phyloP scores from a whole-genome alignment of 805 yeast genomes.

The Hanseniaspora jakobsenii region DNA sequence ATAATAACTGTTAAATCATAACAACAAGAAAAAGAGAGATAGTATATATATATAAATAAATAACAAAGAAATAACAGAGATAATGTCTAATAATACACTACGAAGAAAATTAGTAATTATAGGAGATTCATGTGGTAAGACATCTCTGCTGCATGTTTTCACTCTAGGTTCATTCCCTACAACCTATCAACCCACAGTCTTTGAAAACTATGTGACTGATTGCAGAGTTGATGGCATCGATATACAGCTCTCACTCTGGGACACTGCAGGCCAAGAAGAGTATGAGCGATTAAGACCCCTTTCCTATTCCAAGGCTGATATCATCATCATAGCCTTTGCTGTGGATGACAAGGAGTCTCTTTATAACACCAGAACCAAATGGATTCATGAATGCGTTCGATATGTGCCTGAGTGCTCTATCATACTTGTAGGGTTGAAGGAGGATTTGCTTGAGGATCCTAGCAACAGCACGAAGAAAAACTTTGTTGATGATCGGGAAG shows the following conservation, averaged over 20 bases:
- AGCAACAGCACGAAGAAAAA: slow-evolving; percentile 28
- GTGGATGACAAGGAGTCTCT: slow-evolving; percentile 74
- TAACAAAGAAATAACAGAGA: too few species aligned
- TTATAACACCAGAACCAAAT: slow-evolving; percentile 68
- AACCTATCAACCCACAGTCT: slow-evolving; percentile 86
- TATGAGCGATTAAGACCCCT: slow-evolving; percentile 81
- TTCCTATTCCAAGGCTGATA: slow-evolving; percentile 78
- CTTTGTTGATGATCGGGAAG: slow-evolving; percentile 45
- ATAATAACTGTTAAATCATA: too few species aligned
- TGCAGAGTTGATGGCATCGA: slow-evolving; percentile 90
- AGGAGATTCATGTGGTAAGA: slow-evolving; percentile 92
- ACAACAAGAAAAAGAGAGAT: too few species aligned
- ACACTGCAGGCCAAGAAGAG: slow-evolving; percentile 95
- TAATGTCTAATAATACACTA: slow-evolving; percentile 23
- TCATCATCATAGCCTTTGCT: slow-evolving; percentile 76
- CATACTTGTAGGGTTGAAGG: slow-evolving; percentile 71
- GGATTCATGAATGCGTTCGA: slow-evolving; percentile 73
- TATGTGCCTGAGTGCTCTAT: slow-evolving; percentile 75
- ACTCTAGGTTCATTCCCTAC: slow-evolving; percentile 88
- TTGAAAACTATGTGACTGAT: slow-evolving; percentile 87
- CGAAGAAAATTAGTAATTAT: slow-evolving; percentile 76
- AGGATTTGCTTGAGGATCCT: slow-evolving; percentile 51
- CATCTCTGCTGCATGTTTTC: slow-evolving; percentile 80
- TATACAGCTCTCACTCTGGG: slow-evolving; percentile 83
- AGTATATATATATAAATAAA: too few species aligned